Base-by-base conservation (phyloP, 768 basidiomycete genomes). In the Flagelloscypha sp. region DNA sequence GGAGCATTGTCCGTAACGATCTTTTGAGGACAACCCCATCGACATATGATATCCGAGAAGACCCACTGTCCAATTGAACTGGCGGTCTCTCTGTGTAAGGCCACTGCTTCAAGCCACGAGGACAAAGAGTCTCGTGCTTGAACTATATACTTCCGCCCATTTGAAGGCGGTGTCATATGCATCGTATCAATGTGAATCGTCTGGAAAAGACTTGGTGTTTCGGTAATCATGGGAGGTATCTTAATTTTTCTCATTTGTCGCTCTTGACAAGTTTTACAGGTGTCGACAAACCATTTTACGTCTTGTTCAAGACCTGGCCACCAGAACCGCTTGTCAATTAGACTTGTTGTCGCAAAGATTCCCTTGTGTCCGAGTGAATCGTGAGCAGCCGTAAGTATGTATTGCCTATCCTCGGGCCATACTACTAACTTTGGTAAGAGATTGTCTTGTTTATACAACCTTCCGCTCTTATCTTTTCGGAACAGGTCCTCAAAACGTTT, bases 1-100 rank as follows among this genome's bases (percentile, higher is more conserved):
- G 54, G 41, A 0, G 61, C 57, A 32, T 66, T 66, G 40, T 62
- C 59, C 0, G 54, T 55, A 3, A 62, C 50, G 6, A 65, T 52
- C 34, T 60, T 53, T 4, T 27, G 20, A 2, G 61, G 19, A 3
- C 52, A 49, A 11, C 64, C 63, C 63, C 61, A 66, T 12, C 54
- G 34, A 39, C 57, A 66, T 9, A 64, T 33, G 3, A 63, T 24
- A 13, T 61, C 54, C 30, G 60, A 36, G 16, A 55, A 58, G 21
- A 60, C 43, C 35, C 51, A 62, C 2, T 36, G 12, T 6, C 43
- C 48, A 4, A 61, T 33, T 0, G 46, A 40, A 2, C 18, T n/a
- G 1, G 30, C 48, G 4, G 42, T 55, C 18, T 61, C 51, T 1
- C 36, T 35, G 2, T 42, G 27, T 4, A 58, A 35, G n/a, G 41